Conservation (phyloP, 2,329 filamentous ascomycete genomes). For the Iodosphaeria phyllophila region DNA sequence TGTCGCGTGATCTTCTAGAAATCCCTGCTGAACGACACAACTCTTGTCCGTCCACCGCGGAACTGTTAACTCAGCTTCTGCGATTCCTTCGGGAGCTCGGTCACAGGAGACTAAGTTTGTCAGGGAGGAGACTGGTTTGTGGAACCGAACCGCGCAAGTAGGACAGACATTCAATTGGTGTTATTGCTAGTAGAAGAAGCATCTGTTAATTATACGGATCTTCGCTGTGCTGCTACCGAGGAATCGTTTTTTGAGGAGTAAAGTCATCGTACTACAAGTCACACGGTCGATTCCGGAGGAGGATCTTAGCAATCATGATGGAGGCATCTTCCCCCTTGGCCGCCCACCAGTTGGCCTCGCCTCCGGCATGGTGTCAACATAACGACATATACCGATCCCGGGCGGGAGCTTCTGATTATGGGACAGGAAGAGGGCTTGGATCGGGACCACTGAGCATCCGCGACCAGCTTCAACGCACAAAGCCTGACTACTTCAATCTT, state of each 20-base stretch:
- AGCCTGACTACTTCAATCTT: slow-evolving; percentile 63
- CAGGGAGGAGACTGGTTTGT: too few relatives aligned
- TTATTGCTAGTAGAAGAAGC: too few relatives aligned
- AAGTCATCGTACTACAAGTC: slow-evolving; percentile 11
- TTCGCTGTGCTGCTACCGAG: too few relatives aligned
- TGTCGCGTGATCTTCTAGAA: slow-evolving; percentile 1
- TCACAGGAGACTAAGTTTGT: too few relatives aligned
- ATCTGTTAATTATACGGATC: too few relatives aligned
- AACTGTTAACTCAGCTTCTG: slow-evolving; percentile 5
- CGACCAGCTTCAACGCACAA: slow-evolving; percentile 45
- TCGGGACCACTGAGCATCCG: slow-evolving; percentile 59
- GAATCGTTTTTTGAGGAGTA: slow-evolving; percentile 12
- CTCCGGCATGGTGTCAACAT: slow-evolving; percentile 38
- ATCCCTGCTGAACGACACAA: too few relatives aligned
- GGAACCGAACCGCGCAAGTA: too few relatives aligned
- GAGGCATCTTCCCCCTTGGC: slow-evolving; percentile 88
- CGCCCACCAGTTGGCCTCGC: slow-evolving; percentile 67
- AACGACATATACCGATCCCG: slow-evolving; percentile 32
- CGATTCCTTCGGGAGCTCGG: too few relatives aligned
- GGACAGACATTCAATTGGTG: too few relatives aligned
- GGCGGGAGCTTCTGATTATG: slow-evolving; percentile 25
- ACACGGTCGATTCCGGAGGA: too few relatives aligned
- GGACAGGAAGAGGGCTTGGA: slow-evolving; percentile 31
- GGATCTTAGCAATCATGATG: slow-evolving; percentile 32
- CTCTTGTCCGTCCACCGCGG: too few relatives aligned